A percentile compares a stretch with the other conserved stretches of the same genome.
Evolutionary conservation across 495 filamentous ascomycete genomes (phyloP).

Genomic region (Penicillium cataractarum): DNA sequence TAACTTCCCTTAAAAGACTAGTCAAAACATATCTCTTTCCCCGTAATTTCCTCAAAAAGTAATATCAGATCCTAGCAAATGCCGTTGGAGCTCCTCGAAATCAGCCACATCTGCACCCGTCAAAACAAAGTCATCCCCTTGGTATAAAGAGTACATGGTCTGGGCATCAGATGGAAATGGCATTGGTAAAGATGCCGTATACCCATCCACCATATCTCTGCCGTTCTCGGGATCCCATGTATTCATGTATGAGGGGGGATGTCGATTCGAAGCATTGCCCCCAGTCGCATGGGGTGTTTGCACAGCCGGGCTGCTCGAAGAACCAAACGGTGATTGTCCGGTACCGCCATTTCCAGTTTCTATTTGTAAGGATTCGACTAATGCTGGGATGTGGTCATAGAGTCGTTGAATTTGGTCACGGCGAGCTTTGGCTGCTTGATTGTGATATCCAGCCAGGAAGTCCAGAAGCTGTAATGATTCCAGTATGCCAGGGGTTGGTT

Average conservation of each 20-base stretch:
- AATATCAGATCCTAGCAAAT: constrained; percentile 5
- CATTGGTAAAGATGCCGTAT: constrained; percentile 3
- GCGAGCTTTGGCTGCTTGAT: constrained; percentile 7
- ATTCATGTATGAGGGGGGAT: neutral
- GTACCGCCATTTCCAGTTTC: too few species aligned
- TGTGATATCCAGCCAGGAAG: constrained; percentile 1
- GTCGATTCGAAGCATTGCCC: neutral
- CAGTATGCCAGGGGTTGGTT: constrained; percentile 6
- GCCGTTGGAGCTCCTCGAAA: constrained; percentile 10
- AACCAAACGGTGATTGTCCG: neutral
- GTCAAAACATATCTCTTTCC: too few species aligned
- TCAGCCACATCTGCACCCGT: constrained; percentile 10
- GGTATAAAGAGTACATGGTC: constrained; percentile 8
- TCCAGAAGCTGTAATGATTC: constrained; percentile 7
- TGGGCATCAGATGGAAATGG: constrained; percentile 9
- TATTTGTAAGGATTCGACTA: neutral
- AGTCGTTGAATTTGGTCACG: constrained; percentile 10
- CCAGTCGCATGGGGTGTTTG: neutral
- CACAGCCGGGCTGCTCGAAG: neutral
- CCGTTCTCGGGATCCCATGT: neutral
- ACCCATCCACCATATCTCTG: neutral
- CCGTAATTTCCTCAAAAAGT: too few species aligned
- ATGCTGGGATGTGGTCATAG: constrained; percentile 1
- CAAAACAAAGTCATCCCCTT: constrained; percentile 7
- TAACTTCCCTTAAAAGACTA: too few species aligned